Conservation (phyloP, 164 flowering plant species). For the Chimonanthus praecox region DNA sequence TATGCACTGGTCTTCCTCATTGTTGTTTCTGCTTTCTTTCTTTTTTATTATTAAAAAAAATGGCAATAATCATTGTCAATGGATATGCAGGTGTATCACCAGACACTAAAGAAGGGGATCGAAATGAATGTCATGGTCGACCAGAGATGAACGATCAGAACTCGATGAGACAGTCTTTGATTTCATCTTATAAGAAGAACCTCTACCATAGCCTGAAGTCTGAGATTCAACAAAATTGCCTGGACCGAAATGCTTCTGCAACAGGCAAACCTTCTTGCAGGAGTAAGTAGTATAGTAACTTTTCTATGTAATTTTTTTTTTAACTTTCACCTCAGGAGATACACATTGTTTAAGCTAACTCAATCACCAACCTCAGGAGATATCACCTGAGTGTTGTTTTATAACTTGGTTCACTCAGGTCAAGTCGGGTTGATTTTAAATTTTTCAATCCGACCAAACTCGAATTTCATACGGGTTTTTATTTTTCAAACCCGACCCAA, state of each 20-base stretch:
- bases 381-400: too few relatives aligned
- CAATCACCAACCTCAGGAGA: too few relatives aligned
- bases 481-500: too few relatives aligned
- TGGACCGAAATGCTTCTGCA: slow-evolving; percentile 5
- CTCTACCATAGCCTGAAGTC: slow-evolving; percentile 41
- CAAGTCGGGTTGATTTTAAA: too few relatives aligned
- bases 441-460: too few relatives aligned
- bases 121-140: slow-evolving; percentile 23
- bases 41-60: not conserved
- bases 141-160: slow-evolving; percentile 46
- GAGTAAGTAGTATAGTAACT: slow-evolving; percentile 24
- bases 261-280: slow-evolving; percentile 15
- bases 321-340: not conserved
- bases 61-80: not conserved
- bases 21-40: not conserved
- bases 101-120: slow-evolving; percentile 38
- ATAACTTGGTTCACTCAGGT: too few relatives aligned
- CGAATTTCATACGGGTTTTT: too few relatives aligned
- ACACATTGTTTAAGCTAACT: not conserved
- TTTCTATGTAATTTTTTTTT: not conserved
- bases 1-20: not conserved
- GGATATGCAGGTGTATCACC: slow-evolving; percentile 48
- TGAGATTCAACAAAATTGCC: slow-evolving; percentile 32
- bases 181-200: slow-evolving; percentile 56
- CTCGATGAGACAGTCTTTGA: slow-evolving; percentile 44